Base-by-base conservation (phyloP, 108 stramenopile genomes). In the Aurantiochytrium sp. region DNA sequence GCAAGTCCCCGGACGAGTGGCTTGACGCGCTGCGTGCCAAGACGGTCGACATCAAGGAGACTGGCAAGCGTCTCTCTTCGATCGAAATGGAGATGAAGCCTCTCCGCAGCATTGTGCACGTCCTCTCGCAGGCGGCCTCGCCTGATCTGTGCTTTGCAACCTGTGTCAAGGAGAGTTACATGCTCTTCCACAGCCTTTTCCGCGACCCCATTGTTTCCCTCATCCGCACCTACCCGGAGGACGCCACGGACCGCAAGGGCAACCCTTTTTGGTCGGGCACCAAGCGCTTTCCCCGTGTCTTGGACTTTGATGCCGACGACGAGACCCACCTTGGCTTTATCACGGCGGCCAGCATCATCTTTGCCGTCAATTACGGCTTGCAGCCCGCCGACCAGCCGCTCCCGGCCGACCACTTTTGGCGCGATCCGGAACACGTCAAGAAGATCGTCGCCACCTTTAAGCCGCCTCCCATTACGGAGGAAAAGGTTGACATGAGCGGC, bases 211-310 rank as follows among this genome's bases (percentile, higher is more conserved):
- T 95, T 59, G 45, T 87, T 72, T 90, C 94, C 60, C 93, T 95
- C 51, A 64, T 64, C 23, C 76, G 91, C 87, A 91, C 91, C 69
- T 94, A 94, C 90, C 95, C 95, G 29, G 64, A 90, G 87, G 94
- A 94, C 47, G 59, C 89, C 88, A 91, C 91, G 16, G 87, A 58
- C 58, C 89, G 44, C 35, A 44, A 91, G 35, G 94, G 93, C 58
- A 21, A 5, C 42, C 90, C 92, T 58, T 95, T 95, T 73, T 95
- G 95, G 95, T 91, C 92, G 16, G 93, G 93, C 19, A 90, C 92
- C 23, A 95, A 95, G 92, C 92, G 93, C 51, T 94, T 93, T 60
- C 95, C 95, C 4, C 58, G 29, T 44, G 73, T 59, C 23, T 28
- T 71, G 19, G 59, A 51, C 16, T 92, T 92, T 59, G 59, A 71